phyloP scores from a whole-genome alignment of 257 asterid genomes.

The Nicotiana attenuata region DNA sequence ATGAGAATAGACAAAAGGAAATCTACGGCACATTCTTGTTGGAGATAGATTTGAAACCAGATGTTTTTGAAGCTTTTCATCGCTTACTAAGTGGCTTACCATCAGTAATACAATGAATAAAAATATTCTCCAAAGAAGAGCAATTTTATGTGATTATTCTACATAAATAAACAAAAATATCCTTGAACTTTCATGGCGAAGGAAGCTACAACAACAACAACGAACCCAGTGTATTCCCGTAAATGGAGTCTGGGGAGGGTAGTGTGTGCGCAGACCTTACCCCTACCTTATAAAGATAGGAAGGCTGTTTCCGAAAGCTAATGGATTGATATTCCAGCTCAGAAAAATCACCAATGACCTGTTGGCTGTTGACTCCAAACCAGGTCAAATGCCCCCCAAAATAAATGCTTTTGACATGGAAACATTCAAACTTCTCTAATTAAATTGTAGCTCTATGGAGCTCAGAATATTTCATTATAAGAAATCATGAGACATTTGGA shows the following conservation, averaged over 20 bases:
- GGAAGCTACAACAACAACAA: background rate
- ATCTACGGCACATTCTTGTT: background rate
- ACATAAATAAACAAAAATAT: background rate
- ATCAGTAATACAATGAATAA: background rate
- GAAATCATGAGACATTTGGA: background rate
- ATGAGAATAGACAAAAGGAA: background rate
- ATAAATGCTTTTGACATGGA: background rate
- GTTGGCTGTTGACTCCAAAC: background rate
- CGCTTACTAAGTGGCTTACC: background rate
- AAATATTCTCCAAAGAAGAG: background rate
- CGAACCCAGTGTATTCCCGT: no score
- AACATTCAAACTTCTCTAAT: background rate
- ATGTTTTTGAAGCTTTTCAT: background rate
- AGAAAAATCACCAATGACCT: background rate
- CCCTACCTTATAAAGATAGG: no score
- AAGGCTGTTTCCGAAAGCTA: no score
- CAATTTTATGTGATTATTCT: slow-evolving; percentile 4
- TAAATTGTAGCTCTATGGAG: background rate
- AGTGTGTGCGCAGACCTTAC: no score
- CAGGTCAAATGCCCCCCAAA: background rate
- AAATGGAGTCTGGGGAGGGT: no score
- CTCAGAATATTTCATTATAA: background rate
- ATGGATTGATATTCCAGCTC: slow-evolving; percentile 1
- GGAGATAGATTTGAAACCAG: background rate
- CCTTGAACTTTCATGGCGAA: background rate